phyloP scores from a whole-genome alignment of 129 eudicot genomes.

The Flaveria bidentis region DNA sequence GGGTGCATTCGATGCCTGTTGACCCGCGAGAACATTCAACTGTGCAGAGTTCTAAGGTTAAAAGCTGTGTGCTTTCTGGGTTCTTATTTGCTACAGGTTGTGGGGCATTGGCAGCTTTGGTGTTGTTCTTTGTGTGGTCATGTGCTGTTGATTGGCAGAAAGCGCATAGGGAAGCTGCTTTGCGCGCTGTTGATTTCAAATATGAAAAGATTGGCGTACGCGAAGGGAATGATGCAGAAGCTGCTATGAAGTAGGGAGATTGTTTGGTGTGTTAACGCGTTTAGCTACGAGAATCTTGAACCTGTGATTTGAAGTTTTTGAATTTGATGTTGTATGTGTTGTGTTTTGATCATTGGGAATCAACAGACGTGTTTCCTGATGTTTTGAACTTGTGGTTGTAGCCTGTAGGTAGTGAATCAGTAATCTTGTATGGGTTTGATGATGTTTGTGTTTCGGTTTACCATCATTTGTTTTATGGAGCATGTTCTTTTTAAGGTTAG shows the following conservation, averaged over 20 bases:
- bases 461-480: not conserved
- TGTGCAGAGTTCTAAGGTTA: constrained; percentile 31
- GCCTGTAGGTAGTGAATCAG: not conserved
- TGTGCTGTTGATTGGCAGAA: not conserved
- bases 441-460: constrained; percentile 16
- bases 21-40: constrained; percentile 33
- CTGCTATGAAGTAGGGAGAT: not conserved
- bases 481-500: not conserved
- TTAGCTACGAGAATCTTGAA: not conserved
- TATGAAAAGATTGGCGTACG: not conserved
- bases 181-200: not conserved
- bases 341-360: no score
- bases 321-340: no score
- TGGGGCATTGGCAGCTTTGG: constrained; percentile 58
- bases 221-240: not conserved
- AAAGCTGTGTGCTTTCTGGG: constrained; percentile 43
- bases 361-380: not conserved
- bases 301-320: not conserved
- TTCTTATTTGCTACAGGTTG: constrained; percentile 48
- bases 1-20: constrained; percentile 64
- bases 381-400: constrained; percentile 5
- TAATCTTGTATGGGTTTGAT: not conserved
- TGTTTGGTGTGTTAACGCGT: not conserved
- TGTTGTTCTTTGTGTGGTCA: constrained; percentile 29
- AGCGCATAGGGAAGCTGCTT: not conserved